Percentiles rank a stretch among this genome's conserved stretches.
phyloP scores from a whole-genome alignment of 768 basidiomycete genomes.

The Amanita pallidorosea region DNA sequence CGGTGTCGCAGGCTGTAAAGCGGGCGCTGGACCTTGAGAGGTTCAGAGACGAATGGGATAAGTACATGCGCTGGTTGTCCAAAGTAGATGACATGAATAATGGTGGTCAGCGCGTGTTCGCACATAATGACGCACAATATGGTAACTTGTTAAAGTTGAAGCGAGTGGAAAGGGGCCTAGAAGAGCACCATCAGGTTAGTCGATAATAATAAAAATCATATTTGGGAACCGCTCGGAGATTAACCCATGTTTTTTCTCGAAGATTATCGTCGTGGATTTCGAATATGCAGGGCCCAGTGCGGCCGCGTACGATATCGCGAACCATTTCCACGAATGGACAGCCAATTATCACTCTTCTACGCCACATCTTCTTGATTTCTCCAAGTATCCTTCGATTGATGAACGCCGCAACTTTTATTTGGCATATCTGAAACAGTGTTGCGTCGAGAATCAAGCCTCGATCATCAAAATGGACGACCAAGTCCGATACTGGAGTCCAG shows the following conservation, averaged over 20 bases:
- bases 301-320: constrained; percentile 90
- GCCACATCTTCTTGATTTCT: constrained; percentile 54
- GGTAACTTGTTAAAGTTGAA: constrained; percentile 81
- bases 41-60: constrained; percentile 55
- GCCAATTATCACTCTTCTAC: constrained; percentile 71
- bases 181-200: constrained; percentile 70
- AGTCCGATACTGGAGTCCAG: constrained; percentile 82
- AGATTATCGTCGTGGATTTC: constrained; percentile 96
- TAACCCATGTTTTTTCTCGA: neutral
- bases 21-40: constrained; percentile 50
- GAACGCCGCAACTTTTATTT: constrained; percentile 79
- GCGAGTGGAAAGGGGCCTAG: constrained; percentile 37
- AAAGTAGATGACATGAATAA: constrained; percentile 45
- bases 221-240: neutral
- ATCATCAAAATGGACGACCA: constrained; percentile 58
- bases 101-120: constrained; percentile 60
- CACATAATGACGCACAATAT: constrained; percentile 95
- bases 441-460: constrained; percentile 14
- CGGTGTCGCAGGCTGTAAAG: constrained; percentile 32
- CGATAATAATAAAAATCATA: neutral
- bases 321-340: constrained; percentile 97
- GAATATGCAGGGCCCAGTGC: constrained; percentile 94
- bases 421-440: constrained; percentile 61
- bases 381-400: constrained; percentile 58
- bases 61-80: constrained; percentile 63